Percentiles rank a stretch among this genome's conserved stretches.
These are phyloP conservation scores for Penicillium subrubescens DNA, from an alignment of 495 filamentous ascomycete species.

Conservation along the genomic window DNA sequence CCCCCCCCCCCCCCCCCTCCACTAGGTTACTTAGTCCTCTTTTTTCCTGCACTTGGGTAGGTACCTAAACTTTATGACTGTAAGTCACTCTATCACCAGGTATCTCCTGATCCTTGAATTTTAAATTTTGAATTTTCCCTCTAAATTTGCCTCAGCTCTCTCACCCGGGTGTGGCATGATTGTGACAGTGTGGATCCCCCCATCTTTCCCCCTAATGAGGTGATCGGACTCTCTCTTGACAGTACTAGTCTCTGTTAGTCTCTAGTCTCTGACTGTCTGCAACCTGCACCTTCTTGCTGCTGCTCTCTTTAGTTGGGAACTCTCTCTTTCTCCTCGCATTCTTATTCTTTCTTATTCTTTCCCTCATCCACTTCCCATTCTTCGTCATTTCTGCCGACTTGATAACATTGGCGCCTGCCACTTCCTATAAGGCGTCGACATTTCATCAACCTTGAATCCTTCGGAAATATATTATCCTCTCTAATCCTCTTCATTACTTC, in stretches of 20 bases:
- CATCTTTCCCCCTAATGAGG: constrained; percentile 8
- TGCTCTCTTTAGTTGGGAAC: background rate
- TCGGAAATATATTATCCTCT: background rate
- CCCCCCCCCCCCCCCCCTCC: too few relatives aligned
- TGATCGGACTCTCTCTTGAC: constrained; percentile 13
- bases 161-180: constrained; percentile 14
- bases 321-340: background rate
- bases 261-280: constrained; percentile 1
- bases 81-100: background rate
- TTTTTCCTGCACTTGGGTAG: background rate
- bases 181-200: constrained; percentile 2
- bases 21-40: too few relatives aligned
- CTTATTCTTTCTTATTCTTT: constrained; percentile 4
- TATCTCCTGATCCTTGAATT: background rate
- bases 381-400: constrained; percentile 5
- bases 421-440: background rate
- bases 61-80: background rate
- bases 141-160: constrained; percentile 5
- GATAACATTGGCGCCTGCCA: constrained; percentile 2
- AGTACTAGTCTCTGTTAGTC: too few relatives aligned
- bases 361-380: background rate
- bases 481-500: constrained; percentile 1
- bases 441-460: background rate
- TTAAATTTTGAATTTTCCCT: background rate
- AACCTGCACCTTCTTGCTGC: background rate